Conservation (phyloP, 257 asterid genomes). For the Scutellaria barbata region DNA sequence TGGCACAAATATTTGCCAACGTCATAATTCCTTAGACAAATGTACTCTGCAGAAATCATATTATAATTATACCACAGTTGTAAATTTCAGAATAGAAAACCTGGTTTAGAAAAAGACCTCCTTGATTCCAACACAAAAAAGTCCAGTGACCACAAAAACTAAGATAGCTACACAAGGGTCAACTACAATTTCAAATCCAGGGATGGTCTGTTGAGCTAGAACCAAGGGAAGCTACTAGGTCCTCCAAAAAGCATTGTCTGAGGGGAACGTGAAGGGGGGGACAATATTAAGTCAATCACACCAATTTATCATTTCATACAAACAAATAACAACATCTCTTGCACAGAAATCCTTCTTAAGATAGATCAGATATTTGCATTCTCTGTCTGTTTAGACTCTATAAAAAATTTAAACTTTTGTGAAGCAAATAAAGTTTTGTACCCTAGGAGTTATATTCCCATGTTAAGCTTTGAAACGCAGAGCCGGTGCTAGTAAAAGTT, state of each 20-base stretch:
- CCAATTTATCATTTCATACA: not conserved
- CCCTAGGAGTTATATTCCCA: not conserved
- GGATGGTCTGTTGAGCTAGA: constrained; percentile 87
- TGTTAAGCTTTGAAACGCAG: not conserved
- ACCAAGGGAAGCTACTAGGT: constrained; percentile 71
- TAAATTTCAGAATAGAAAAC: constrained; percentile 17
- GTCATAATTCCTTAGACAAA: constrained; percentile 92
- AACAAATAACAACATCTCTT: not conserved
- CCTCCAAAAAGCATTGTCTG: constrained; percentile 97
- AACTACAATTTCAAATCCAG: constrained; percentile 71
- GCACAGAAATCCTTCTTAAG: not conserved
- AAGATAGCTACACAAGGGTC: constrained; percentile 93
- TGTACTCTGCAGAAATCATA: constrained; percentile 67
- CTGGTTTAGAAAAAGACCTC: constrained; percentile 58
- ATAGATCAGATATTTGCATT: not conserved
- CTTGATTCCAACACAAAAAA: constrained; percentile 85
- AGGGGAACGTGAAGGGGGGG: not conserved
- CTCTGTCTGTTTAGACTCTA: not conserved
- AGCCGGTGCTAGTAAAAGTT: not conserved
- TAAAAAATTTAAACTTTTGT: not conserved
- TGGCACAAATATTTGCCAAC: constrained; percentile 78
- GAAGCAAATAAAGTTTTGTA: constrained; percentile 17
- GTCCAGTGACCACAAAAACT: constrained; percentile 81
- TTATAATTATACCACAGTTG: constrained; percentile 14
- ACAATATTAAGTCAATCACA: constrained; percentile 24